Evolutionary conservation across 1,284 basidiomycete genomes (phyloP), one percentile per base, ranked within the genome.

Genomic region (Baeospora myosura): DNA sequence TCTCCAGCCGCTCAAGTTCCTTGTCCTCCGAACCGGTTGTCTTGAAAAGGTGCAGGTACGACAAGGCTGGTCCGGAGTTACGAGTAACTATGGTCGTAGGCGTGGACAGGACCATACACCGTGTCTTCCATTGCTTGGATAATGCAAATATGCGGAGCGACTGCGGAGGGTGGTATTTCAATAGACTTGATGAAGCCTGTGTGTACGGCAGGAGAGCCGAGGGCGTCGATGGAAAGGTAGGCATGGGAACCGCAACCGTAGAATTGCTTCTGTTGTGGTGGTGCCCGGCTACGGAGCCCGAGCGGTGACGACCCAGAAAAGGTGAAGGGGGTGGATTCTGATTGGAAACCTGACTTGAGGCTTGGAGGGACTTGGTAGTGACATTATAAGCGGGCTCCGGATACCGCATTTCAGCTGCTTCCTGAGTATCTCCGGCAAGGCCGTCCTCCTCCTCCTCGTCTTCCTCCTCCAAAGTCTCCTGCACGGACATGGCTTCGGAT

Each of bases 11-110:
- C 56, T 88, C 82, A 4, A 85, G 47, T 57, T 88, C 85, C 35
- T 64, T 72, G 42, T 85, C 82, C 14, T 80, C 76, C 8, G 65
- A 56, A 4, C 64, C 61, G 1, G 68, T 52, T 7, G 69, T 66
- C 54, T 84, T 84, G 65, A 88, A 88, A 24, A 88, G 55, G 56
- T 88, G 84, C 23, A 87, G 61, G 56, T 83, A 78, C 6, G 76
- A 81, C 28, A 68, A 61, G 33, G 59, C 55, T 25, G 65, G 66
- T 40, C 53, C 55, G 22, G 55, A 54, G 30, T 57, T 52, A 43
- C 60, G 50, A 20, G 60, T 52, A 40, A 60, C 45, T 5, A 62
- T 48, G 3, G 60, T 54, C 0, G 63, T 52, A 11, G 71, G 66
- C 12, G 72, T 66, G 1, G 83, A 79, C 36, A 88, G 65, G 17